phyloP scores from a whole-genome alignment of 441 rosid genomes.

The Syzygium malaccense region DNA sequence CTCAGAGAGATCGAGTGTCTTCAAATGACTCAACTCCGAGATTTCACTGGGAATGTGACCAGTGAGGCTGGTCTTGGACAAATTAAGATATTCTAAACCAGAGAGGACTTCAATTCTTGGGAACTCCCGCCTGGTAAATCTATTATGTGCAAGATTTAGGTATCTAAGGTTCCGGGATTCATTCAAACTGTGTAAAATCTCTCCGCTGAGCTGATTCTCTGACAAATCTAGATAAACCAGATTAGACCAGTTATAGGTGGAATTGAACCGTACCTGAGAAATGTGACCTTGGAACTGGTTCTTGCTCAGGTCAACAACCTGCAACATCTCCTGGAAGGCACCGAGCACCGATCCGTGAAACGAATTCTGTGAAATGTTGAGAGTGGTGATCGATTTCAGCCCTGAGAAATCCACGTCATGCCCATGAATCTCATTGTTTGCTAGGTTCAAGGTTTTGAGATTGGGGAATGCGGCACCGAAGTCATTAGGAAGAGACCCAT shows the following conservation, averaged over 20 bases:
- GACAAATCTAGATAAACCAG: conserved; percentile 80
- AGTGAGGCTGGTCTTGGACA: conserved; percentile 55
- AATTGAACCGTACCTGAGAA: conserved; percentile 69
- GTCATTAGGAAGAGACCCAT: conserved; percentile 62
- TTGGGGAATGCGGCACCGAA: conserved; percentile 68
- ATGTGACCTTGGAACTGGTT: conserved; percentile 77
- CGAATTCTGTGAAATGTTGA: conserved; percentile 64
- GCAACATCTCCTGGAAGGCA: conserved; percentile 35
- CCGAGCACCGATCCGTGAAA: conserved; percentile 59
- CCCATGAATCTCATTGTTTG: conserved; percentile 57
- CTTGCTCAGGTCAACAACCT: conserved; percentile 64
- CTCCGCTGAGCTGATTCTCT: conserved; percentile 78
- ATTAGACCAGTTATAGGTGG: conserved; percentile 43
- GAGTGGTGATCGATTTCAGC: conserved; percentile 45
- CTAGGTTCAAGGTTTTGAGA: conserved; percentile 58
- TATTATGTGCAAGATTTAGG: conserved; percentile 71
- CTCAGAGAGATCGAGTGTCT: conserved; percentile 62
- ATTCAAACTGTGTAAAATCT: conserved; percentile 38
- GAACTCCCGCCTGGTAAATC: conserved; percentile 52
- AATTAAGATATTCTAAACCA: conserved; percentile 62
- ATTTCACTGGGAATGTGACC: conserved; percentile 61
- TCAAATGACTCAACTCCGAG: conserved; percentile 39
- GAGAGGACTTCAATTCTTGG: conserved; percentile 38
- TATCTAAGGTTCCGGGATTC: conserved; percentile 49
- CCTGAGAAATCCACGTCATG: conserved; percentile 36